These are phyloP conservation scores for Phalaenopsis hybrid DNA, from an alignment of 116 monocot species.

Conservation along the genomic window DNA sequence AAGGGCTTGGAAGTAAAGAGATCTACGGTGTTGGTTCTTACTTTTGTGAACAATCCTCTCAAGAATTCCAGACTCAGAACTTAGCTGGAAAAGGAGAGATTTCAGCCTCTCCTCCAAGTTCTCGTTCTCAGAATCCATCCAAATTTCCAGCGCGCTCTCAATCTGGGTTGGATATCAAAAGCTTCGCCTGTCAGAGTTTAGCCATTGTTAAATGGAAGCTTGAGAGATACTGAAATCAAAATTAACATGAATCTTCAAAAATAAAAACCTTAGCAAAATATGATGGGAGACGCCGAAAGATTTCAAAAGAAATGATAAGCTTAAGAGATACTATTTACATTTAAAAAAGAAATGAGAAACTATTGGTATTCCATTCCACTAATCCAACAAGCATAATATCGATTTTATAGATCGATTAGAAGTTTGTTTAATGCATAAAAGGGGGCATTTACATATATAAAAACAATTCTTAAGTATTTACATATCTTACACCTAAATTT, in stretches of 20 bases:
- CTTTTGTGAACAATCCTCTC: constrained; percentile 54
- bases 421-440: no score
- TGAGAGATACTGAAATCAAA: not conserved
- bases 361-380: no score
- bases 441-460: no score
- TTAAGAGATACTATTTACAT: not conserved
- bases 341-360: no score
- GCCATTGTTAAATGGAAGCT: not conserved
- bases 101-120: constrained; percentile 27
- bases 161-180: not conserved
- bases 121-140: constrained; percentile 11
- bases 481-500: no score
- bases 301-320: not conserved
- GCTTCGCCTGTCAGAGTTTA: not conserved
- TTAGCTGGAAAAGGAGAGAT: constrained; percentile 25
- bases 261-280: not conserved
- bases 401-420: no score
- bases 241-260: not conserved
- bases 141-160: not conserved
- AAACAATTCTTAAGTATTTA: no score
- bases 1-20: constrained; percentile 45
- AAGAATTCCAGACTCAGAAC: constrained; percentile 39
- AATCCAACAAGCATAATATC: no score
- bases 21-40: constrained; percentile 58
- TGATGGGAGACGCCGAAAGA: not conserved